Evolutionary conservation across 768 basidiomycete genomes (phyloP), one percentile per base, ranked within the genome.

Genomic region (Pleurotus citrinopileatus): DNA sequence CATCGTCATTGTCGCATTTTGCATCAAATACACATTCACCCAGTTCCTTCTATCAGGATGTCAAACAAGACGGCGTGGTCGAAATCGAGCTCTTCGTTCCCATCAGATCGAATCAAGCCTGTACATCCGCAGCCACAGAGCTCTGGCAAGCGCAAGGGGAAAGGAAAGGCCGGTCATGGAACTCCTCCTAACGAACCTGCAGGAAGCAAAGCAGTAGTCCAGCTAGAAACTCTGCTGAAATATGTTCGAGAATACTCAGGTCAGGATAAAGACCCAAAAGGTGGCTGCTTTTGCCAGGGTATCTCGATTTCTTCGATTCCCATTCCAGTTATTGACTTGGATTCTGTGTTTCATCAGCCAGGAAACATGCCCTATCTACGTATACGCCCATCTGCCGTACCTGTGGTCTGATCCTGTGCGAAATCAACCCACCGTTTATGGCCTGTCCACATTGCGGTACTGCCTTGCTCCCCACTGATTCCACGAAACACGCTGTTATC

Each of bases 221-320:
- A 57, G 20, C 70, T 88, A 15, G 82, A 86, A 59, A 59, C 65
- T 5, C 66, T 83, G 36, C 65, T 79, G 27, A 59, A 67, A n/a
- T 73, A 67, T 3, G 64, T 83, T 20, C 64, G 58, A 22, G 64
- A 62, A 12, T 62, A 70, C 2, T 65, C 65, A n/a, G 70, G 69
- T 0, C 64, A 52, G 0, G 63, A 68, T 36, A 79, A 68, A 53
- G 85, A 88, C 65, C 78, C 82, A 0, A 79, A 77, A 36, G 81
- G 82, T 3, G 85, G 86, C 0, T 89, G 87, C 61, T 89, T 86
- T 61, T 89, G 87, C 59, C 80, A 82, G 70, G 84, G 86, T 82
- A 50, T 27, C 68, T 59, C 0, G 15, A 26, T 23, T 6, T 23
- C 23, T 25, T 4, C 3, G 23, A 10, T 38, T 46, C 29, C 8